These are phyloP conservation scores for Orbilia ellipsospora DNA, from an alignment of 2,329 filamentous ascomycete species.

Conservation along the genomic window DNA sequence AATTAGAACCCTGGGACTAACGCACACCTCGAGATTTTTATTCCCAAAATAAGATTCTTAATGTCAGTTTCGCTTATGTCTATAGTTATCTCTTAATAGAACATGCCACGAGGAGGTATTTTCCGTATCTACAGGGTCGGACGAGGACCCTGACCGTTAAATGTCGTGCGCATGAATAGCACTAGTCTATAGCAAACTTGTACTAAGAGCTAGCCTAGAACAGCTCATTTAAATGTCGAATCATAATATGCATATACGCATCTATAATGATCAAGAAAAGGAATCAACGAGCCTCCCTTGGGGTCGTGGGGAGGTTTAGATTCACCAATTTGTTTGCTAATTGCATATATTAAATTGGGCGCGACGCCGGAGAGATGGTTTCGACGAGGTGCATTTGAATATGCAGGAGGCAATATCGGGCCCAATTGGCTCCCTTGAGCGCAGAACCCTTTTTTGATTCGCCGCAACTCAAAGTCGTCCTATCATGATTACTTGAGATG, in stretches of 20 bases:
- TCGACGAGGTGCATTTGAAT: too few species aligned
- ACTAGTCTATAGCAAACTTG: constrained; percentile 1
- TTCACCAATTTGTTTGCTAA: background rate
- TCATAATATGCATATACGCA: background rate
- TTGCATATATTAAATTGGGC: background rate
- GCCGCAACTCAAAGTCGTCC: background rate
- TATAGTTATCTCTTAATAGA: too few species aligned
- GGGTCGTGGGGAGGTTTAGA: background rate
- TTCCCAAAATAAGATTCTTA: too few species aligned
- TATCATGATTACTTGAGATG: background rate
- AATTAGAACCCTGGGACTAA: constrained; percentile 2
- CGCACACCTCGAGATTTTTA: background rate
- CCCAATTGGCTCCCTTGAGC: too few species aligned
- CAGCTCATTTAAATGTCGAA: background rate
- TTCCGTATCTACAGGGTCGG: too few species aligned
- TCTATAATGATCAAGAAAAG: background rate
- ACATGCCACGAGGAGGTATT: too few species aligned
- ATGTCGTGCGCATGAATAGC: constrained; percentile 4
- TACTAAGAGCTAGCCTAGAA: background rate
- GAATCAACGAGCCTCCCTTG: constrained; percentile 1
- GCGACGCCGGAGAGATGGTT: too few species aligned
- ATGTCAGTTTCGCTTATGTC: too few species aligned
- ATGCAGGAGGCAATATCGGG: too few species aligned
- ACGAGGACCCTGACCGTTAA: background rate
- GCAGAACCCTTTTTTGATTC: background rate